Evolutionary conservation across 441 rosid genomes (phyloP).

Genomic region (Dalechampia spathulata): DNA sequence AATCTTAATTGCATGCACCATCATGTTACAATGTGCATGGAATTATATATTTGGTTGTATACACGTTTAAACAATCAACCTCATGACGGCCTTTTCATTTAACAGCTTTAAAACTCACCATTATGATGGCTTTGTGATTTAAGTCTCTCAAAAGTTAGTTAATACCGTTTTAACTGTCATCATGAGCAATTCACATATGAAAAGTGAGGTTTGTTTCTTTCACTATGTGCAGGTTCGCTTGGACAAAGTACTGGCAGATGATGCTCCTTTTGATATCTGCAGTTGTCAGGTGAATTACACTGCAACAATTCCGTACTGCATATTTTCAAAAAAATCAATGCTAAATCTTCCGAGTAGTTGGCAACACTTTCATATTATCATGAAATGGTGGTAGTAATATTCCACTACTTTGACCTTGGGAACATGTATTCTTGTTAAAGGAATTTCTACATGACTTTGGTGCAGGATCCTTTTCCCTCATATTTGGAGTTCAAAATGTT

Average conservation of each 20-base stretch:
- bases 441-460: background rate
- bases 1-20: background rate
- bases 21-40: background rate
- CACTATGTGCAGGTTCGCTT: conserved; percentile 58
- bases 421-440: background rate
- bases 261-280: conserved; percentile 93
- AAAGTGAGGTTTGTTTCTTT: conserved; percentile 8
- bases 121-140: background rate
- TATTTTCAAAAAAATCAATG: no score
- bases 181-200: no score
- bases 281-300: conserved; percentile 76
- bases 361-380: background rate
- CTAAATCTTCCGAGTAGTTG: no score
- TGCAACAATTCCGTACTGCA: no score
- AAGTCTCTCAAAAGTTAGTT: no score
- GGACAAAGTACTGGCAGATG: conserved; percentile 78
- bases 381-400: background rate
- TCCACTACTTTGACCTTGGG: no score
- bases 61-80: background rate
- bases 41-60: background rate
- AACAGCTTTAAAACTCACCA: background rate
- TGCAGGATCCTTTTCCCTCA: background rate
- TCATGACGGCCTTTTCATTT: conserved; percentile 1
- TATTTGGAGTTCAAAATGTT: background rate
- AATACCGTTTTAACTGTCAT: background rate